Evolutionary conservation across 768 basidiomycete species (phyloP), one percentile per base, ranked within the genome.

Genomic region (Gloeostereum incarnatum): DNA sequence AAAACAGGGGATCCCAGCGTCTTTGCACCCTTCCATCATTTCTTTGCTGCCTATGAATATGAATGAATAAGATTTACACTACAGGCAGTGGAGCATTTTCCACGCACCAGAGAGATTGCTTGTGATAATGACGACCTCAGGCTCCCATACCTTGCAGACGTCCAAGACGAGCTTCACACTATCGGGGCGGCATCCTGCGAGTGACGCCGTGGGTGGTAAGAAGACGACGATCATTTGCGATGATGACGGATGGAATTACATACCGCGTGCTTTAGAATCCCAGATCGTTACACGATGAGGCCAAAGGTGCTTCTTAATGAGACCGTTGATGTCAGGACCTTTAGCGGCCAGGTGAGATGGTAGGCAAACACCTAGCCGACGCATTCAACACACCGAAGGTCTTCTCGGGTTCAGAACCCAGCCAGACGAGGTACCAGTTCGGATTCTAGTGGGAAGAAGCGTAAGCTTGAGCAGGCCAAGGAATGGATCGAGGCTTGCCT

Each of bases 61-160:
- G n/a, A n/a, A n/a, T n/a, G n/a, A n/a, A n/a, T n/a, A n/a, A n/a
- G n/a, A n/a, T n/a, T n/a, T n/a, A n/a, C n/a, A n/a, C n/a, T n/a
- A n/a, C n/a, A n/a, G n/a, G n/a, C n/a, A n/a, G n/a, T n/a, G n/a
- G n/a, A n/a, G n/a, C n/a, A n/a, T n/a, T n/a, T n/a, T n/a, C n/a
- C n/a, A n/a, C n/a, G n/a, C n/a, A n/a, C n/a, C n/a, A n/a, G n/a
- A n/a, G n/a, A n/a, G n/a, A n/a, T n/a, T n/a, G n/a, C n/a, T n/a
- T n/a, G 85, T 89, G 50, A 88, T 85, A 56, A 88, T 85, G 9
- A 88, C 75, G 13, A 89, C 75, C 54, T 89, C 85, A 2, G 85
- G 85, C 7, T 73, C 68, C 83, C 83, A 89, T n/a, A 69, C 72
- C n/a, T 66, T 58, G 48, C 84, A 85, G 1, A 62, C 72, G 40